Conservation (phyloP, 2,329 filamentous ascomycete genomes). For the Colletotrichum sp. region DNA sequence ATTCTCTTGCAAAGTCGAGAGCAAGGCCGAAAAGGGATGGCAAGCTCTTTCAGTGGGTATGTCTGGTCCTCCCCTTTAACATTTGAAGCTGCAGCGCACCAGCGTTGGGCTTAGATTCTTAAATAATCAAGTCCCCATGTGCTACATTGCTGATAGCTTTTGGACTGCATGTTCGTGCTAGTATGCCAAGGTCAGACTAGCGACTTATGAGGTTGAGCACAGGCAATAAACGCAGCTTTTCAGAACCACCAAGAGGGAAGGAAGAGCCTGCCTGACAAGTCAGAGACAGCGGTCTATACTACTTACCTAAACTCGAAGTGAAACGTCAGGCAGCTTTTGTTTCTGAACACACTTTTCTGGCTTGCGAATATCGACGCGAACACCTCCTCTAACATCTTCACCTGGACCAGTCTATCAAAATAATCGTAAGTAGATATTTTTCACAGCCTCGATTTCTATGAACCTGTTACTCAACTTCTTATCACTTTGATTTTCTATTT, state of each 20-base stretch:
- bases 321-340: not conserved
- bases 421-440: not conserved
- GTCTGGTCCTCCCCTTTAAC: not conserved
- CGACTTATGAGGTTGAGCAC: not conserved
- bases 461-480: fast-evolving
- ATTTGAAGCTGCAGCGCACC: not conserved
- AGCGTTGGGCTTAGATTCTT: not conserved
- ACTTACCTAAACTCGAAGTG: not conserved
- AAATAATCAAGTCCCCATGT: not conserved
- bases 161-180: not conserved
- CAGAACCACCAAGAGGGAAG: not conserved
- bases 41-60: not conserved
- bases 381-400: not conserved
- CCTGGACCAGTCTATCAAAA: not conserved
- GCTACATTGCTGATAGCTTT: not conserved
- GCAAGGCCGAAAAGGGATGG: constrained; percentile 6
- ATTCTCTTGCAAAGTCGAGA: constrained; percentile 4
- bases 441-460: fast-evolving
- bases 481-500: not conserved
- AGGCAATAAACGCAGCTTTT: not conserved
- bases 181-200: not conserved
- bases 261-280: not conserved
- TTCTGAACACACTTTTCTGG: not conserved
- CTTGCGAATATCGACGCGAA: not conserved
- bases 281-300: not conserved